Conservation (phyloP, 768 basidiomycete species). For the Collybia sordida region DNA sequence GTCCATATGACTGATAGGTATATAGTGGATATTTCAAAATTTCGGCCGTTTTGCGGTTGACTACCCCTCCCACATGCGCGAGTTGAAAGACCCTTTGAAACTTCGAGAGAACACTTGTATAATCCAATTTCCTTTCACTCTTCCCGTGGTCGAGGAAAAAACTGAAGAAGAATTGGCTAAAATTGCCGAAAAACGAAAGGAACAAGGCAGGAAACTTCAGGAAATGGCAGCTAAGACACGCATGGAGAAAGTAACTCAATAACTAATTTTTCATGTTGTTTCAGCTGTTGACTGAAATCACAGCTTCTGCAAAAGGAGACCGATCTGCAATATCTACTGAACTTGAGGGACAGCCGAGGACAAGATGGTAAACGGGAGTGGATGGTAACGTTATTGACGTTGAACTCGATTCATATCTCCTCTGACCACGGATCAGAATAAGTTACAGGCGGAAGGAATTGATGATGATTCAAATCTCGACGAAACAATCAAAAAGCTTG, state of each 20-base stretch:
- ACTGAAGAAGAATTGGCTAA: slow-evolving; percentile 86
- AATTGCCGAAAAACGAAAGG: slow-evolving; percentile 75
- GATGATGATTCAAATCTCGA: slow-evolving; percentile 79
- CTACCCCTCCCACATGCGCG: slow-evolving; percentile 67
- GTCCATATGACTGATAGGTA: not conserved
- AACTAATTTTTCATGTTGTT: not conserved
- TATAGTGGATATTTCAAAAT: slow-evolving; percentile 87
- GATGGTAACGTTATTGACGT: slow-evolving; percentile 43
- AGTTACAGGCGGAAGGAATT: slow-evolving; percentile 67
- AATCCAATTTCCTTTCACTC: slow-evolving; percentile 84
- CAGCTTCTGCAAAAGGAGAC: slow-evolving; percentile 76
- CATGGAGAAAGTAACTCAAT: slow-evolving; percentile 69
- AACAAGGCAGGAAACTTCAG: slow-evolving; percentile 86
- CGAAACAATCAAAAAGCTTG: slow-evolving; percentile 83
- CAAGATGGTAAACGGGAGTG: slow-evolving; percentile 74
- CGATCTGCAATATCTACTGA: slow-evolving; percentile 64
- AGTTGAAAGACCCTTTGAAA: slow-evolving; percentile 62
- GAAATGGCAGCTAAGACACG: slow-evolving; percentile 87
- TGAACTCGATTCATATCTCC: not conserved
- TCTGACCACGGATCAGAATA: slow-evolving; percentile 37
- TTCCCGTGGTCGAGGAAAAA: slow-evolving; percentile 72
- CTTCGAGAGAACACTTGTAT: slow-evolving; percentile 68
- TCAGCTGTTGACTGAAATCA: not conserved
- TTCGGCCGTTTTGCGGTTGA: slow-evolving; percentile 83
- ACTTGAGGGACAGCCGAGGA: slow-evolving; percentile 60